Conservation (phyloP, 2,329 filamentous ascomycete species). For the Madurella mycetomatis region DNA sequence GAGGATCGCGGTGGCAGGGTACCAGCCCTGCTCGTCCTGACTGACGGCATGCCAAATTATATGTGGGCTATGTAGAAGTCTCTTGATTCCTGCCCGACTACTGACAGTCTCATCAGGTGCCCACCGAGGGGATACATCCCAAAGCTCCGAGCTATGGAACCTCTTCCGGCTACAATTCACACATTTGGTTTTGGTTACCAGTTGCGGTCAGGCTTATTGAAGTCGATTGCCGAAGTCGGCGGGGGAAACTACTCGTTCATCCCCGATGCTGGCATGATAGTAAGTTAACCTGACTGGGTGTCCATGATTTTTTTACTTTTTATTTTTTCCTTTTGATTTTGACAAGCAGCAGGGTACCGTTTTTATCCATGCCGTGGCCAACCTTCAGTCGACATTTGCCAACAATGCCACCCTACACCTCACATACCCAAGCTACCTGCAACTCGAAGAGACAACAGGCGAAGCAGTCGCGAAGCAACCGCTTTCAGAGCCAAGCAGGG, state of each 20-base stretch:
- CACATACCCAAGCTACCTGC: slow-evolving; percentile 34
- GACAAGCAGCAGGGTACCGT: slow-evolving; percentile 44
- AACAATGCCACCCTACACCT: slow-evolving; percentile 43
- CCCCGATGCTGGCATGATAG: slow-evolving; percentile 58
- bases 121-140: slow-evolving; percentile 51
- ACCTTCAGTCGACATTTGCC: slow-evolving; percentile 56
- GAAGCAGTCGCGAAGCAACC: slow-evolving; percentile 35
- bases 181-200: slow-evolving; percentile 53
- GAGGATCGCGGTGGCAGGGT: slow-evolving; percentile 34
- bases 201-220: slow-evolving; percentile 49
- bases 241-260: slow-evolving; percentile 59
- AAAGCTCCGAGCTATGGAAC: slow-evolving; percentile 43
- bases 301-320: too few relatives aligned
- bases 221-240: slow-evolving; percentile 55
- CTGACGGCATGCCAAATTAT: slow-evolving; percentile 52
- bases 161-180: slow-evolving; percentile 43
- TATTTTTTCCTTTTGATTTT: too few relatives aligned
- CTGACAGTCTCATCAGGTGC: slow-evolving; percentile 31
- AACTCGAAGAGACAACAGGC: slow-evolving; percentile 39
- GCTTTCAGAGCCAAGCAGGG: slow-evolving; percentile 19
- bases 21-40: slow-evolving; percentile 50
- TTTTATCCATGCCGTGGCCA: slow-evolving; percentile 58
- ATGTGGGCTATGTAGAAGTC: slow-evolving; percentile 33
- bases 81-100: not conserved
- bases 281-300: slow-evolving; percentile 24